Evolutionary conservation across 805 yeast species (phyloP), one percentile per base, ranked within the genome.

Genomic region (Suhomyces sp.): DNA sequence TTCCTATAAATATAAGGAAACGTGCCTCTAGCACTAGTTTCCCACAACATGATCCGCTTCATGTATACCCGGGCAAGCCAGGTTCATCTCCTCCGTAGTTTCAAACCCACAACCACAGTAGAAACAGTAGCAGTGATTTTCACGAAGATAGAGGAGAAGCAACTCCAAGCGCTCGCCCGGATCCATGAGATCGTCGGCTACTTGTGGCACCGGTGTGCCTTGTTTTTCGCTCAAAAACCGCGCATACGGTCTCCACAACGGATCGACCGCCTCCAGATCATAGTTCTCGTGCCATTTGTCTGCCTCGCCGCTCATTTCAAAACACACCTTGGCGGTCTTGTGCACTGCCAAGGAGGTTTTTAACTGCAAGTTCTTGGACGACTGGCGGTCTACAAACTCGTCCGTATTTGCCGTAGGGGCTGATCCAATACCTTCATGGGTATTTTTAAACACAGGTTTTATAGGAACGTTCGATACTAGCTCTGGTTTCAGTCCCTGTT

Each of bases 41-140:
- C n/a, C n/a, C n/a, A n/a, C n/a, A n/a, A n/a, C 35, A 22, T 7
- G 86, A 19, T 75, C 81, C 17, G 65, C 72, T 54, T 76, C 79
- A 2, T 57, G 53, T 0, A 62, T 50, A 0, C 86, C 86, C 2
- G 86, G 86, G 59, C 86, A 82, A 48, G 67, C 62, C 13, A 61
- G 57, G 13, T 51, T 65, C 19, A 82, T 54, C 25, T 80, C 84
- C 1, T 58, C 54, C 47, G 64, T 67, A 51, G 63, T 65, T 1
- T 62, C 60, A 57, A 67, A 82, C 31, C 55, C 54, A 3, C 61
- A 59, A 1, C 84, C 85, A 62, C 86, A 82, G 63, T 70, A 82
- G 58, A 65, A 77, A 57, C 86, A 82, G 57, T 75, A 82, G 51
- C 61, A 55, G 50, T 72, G 71, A 10, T 63, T 65, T 1, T 68